Base-by-base conservation (phyloP, 129 eudicot species). In the Logfia minima region DNA sequence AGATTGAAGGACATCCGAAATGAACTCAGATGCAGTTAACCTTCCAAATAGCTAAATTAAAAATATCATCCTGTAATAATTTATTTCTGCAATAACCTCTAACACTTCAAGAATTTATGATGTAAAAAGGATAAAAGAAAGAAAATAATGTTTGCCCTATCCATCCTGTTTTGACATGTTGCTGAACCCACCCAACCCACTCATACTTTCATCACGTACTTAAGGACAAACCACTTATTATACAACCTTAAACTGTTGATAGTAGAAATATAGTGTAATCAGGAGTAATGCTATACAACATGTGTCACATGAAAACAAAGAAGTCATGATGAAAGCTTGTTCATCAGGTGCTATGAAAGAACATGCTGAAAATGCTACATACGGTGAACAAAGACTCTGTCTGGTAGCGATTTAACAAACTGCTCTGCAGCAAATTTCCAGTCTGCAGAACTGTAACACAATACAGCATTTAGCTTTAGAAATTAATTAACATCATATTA, bases 361-460 rank as follows among this genome's bases (percentile, higher is more conserved):
- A 74, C 58, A 48, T 67, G 62, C 19, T 19, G 56, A 80, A 69
- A 41, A 10, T 66, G 79, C 43, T 66, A 68, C 99, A 89, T 89
- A 95, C 99, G 85, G 67, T 95, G 97, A 81, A 95, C 97, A 82
- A 81, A 89, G 21, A 95, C 92, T 88, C 79, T 91, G 81, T 95
- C 99, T 39, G 97, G 94, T 24, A 87, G 90, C 83, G 39, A 68
- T 64, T 77, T 80, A 31, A 95, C 96, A 80, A 91, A 95, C 87
- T 89, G 96, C 79, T 95, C 97, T 26, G 97, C 96, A 75, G 77
- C 97, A 80, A 87, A 95, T 81, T 88, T 95, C 99, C 99, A 95
- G 78, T 95, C 92, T 2, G 84, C 79, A 75, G 92, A 80, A 83
- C 99, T 95, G 97, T 77, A 84, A 78, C 75, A 85, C 70, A 70